Evolutionary conservation across 2,329 filamentous ascomycete genomes (phyloP), one percentile per base, ranked within the genome.

Genomic region (Aspergillus persii): DNA sequence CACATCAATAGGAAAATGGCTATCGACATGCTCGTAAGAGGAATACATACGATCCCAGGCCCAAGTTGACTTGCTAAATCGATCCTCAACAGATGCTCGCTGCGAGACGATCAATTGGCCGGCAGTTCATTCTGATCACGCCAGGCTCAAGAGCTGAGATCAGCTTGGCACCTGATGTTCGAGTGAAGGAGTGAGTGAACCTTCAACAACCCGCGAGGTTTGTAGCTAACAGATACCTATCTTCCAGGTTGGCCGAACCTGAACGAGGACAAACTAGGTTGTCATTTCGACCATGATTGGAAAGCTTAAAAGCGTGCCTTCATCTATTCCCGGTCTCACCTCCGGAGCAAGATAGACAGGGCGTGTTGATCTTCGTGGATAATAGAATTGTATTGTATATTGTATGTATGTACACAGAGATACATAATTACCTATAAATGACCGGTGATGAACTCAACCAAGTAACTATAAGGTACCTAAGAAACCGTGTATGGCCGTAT

Each of bases 121-220:
- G 92, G 62, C 95, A 99, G 73, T 99, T 96, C 70, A 93, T 99
- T 64, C 85, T 99, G 57, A 99, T 99, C 72, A 97, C 94, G 2
- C 95, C 95, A 30, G 96, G 96, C 67, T 89, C 89, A 50, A 92
- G 96, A 77, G 77, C 72, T 9, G 78, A 80, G 52, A 80, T 80
- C 56, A 77, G 68, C 30, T 69, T 75, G 49, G 74, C 76, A n/a
- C 72, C 75, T 15, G 78, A 80, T 67, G 77, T 80, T 7, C 68
- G 71, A 50, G 76, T 78, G 11, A 77, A 77, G 61, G 78, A 80
- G 73, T 77, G 74, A 60, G 74, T 70, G 39, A 27, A 53, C 18
- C n/a, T 26, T 29, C 9, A 36, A 23, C 26, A 53, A 23, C 49
- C 2, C 31, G 9, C 15, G 44, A 26, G 29, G 12, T 4, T 29